Evolutionary conservation across 139 green algal genomes (phyloP).

Genomic region (Closterium sp.): DNA sequence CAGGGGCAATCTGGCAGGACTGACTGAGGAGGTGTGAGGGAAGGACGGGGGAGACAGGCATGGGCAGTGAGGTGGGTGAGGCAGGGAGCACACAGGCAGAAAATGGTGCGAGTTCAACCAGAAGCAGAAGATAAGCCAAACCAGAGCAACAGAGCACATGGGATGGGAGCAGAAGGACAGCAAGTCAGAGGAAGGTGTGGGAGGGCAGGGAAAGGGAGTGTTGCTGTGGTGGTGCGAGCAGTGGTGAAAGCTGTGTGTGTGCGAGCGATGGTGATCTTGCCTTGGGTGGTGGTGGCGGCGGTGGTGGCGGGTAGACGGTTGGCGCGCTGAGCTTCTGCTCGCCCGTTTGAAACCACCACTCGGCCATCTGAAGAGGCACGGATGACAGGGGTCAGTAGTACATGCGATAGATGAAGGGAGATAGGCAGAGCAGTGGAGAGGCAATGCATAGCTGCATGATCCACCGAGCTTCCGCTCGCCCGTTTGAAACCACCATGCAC

Average conservation of each 20-base stretch:
- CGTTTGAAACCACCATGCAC: not conserved
- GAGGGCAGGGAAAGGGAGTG: not conserved
- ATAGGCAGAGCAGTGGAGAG: not conserved
- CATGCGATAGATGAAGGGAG: not conserved
- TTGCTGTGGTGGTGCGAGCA: not conserved
- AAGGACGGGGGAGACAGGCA: too few species aligned
- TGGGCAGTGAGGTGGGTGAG: too few species aligned
- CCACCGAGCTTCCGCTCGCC: not conserved
- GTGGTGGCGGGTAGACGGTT: conserved; percentile 56
- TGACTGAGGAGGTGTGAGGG: too few species aligned
- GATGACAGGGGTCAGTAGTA: not conserved
- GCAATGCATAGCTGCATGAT: not conserved
- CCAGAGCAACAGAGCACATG: not conserved
- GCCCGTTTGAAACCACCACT: conserved; percentile 91
- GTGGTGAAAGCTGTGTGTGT: too few species aligned
- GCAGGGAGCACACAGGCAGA: too few species aligned
- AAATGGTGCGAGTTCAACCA: too few species aligned
- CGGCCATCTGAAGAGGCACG: conserved; percentile 65
- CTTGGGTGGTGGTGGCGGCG: conserved; percentile 46
- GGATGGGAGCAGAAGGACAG: not conserved
- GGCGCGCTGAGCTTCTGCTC: conserved; percentile 66
- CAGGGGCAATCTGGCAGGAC: too few species aligned
- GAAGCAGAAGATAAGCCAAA: too few species aligned
- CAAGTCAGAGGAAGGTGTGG: not conserved
- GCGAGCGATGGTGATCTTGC: too few species aligned